Percentiles rank a stretch among this genome's conserved stretches.
Evolutionary conservation across 2,329 filamentous ascomycete genomes (phyloP).

Genomic region (Aspergillus sp.): DNA sequence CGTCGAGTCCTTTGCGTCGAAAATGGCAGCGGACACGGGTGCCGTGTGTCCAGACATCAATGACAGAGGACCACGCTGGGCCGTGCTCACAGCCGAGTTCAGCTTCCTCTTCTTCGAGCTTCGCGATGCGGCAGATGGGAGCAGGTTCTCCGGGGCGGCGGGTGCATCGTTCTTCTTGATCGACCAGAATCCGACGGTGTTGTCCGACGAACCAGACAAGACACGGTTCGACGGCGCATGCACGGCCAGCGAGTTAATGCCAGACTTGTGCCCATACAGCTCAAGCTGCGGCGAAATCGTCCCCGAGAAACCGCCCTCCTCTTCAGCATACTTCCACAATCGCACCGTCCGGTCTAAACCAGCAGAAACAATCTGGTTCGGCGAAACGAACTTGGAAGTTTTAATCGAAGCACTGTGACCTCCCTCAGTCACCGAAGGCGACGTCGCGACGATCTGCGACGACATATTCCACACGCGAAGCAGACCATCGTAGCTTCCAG

Average conservation of each 20-base stretch:
- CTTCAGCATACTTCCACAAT: slow-evolving; percentile 80
- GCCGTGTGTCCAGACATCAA: slow-evolving; percentile 66
- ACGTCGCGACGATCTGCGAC: slow-evolving; percentile 75
- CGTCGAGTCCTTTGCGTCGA: slow-evolving; percentile 76
- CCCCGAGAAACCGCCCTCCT: slow-evolving; percentile 52
- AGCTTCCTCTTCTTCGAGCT: slow-evolving; percentile 71
- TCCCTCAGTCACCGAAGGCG: slow-evolving; percentile 57
- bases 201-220: slow-evolving; percentile 78
- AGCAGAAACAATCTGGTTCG: slow-evolving; percentile 71
- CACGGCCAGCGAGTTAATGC: slow-evolving; percentile 67
- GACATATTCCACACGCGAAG: slow-evolving; percentile 85
- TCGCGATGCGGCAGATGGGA: slow-evolving; percentile 59
- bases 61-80: slow-evolving; percentile 71
- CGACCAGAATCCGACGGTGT: slow-evolving; percentile 82
- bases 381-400: slow-evolving; percentile 73
- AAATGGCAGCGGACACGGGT: slow-evolving; percentile 71
- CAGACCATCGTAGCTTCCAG: slow-evolving; percentile 86
- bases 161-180: slow-evolving; percentile 70
- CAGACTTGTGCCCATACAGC: slow-evolving; percentile 72
- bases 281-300: slow-evolving; percentile 68
- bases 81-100: slow-evolving; percentile 49
- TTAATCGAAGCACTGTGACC: slow-evolving; percentile 74
- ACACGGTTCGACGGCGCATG: slow-evolving; percentile 68
- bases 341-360: slow-evolving; percentile 79
- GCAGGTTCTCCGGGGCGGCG: slow-evolving; percentile 60